Conservation (phyloP, 1,284 basidiomycete species). For the Ceraceosorus bombacis region DNA sequence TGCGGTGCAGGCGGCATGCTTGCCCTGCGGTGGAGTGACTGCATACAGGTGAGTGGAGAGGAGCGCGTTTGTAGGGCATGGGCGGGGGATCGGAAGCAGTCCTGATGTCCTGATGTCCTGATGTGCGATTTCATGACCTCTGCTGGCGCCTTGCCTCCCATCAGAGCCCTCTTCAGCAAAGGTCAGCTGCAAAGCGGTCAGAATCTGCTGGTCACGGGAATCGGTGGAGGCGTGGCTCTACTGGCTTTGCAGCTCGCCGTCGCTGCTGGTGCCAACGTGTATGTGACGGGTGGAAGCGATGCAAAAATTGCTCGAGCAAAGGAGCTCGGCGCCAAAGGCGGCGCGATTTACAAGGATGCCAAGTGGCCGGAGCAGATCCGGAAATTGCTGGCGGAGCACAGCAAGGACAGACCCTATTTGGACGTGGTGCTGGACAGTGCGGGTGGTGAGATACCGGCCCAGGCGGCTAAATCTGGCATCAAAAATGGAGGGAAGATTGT, state of each 20-base stretch:
- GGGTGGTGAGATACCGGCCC: constrained; percentile 66
- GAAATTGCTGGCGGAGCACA: constrained; percentile 50
- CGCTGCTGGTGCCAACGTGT: constrained; percentile 69
- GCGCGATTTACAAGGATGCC: constrained; percentile 67
- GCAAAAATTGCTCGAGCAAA: constrained; percentile 66
- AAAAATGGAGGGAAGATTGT: constrained; percentile 66
- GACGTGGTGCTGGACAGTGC: constrained; percentile 73
- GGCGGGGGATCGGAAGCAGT: not conserved
- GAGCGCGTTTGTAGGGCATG: constrained; percentile 51
- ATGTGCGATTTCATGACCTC: constrained; percentile 1
- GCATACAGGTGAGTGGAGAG: constrained; percentile 57
- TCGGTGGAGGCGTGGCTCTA: constrained; percentile 67
- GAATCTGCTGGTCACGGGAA: constrained; percentile 62
- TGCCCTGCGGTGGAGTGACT: constrained; percentile 69
- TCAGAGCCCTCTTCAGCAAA: constrained; percentile 64
- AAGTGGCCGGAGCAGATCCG: constrained; percentile 62
- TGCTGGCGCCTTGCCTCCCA: too few species aligned
- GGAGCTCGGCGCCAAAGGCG: constrained; percentile 66
- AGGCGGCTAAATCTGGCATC: constrained; percentile 56
- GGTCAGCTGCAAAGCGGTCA: constrained; percentile 61
- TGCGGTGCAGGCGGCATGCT: constrained; percentile 64
- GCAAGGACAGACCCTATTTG: constrained; percentile 52
- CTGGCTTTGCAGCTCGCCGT: constrained; percentile 68
- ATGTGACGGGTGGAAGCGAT: constrained; percentile 67
- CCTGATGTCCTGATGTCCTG: not conserved